Percentiles rank a stretch among this genome's conserved stretches.
Conservation (phyloP, 495 filamentous ascomycete species). For the Aspergillus coremiiformis region DNA sequence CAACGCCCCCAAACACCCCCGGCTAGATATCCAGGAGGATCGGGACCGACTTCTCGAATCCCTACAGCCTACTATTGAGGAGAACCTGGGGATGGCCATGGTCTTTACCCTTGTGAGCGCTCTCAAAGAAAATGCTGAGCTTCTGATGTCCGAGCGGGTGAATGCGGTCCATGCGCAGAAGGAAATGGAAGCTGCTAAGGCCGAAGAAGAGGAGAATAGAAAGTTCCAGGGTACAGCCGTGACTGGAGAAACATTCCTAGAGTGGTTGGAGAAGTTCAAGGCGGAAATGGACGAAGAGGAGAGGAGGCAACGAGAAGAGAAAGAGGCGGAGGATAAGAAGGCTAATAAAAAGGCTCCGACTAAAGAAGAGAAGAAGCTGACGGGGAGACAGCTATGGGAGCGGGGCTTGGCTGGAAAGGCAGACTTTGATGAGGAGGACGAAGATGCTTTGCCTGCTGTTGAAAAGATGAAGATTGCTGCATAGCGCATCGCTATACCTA, state of each 20-base stretch:
- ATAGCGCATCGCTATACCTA: constrained; percentile 18
- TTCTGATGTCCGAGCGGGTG: constrained; percentile 63
- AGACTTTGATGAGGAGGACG: constrained; percentile 63
- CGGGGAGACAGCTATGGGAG: constrained; percentile 81
- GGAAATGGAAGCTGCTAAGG: constrained; percentile 59
- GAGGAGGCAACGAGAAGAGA: constrained; percentile 56
- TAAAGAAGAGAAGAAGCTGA: constrained; percentile 58
- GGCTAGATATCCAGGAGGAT: constrained; percentile 60
- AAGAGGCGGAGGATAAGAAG: constrained; percentile 69
- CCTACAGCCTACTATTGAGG: constrained; percentile 64
- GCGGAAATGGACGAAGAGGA: constrained; percentile 69
- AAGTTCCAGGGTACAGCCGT: constrained; percentile 94
- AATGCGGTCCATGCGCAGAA: constrained; percentile 50
- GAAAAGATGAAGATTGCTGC: constrained; percentile 62
- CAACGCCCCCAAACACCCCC: constrained; percentile 57
- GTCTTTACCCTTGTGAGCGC: constrained; percentile 82
- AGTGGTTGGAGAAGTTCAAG: constrained; percentile 73
- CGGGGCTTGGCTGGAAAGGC: constrained; percentile 65
- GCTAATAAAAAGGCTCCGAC: constrained; percentile 47
- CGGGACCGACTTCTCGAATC: constrained; percentile 60
- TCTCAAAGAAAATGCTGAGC: constrained; percentile 81
- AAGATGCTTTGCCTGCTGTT: constrained; percentile 48
- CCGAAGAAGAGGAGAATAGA: constrained; percentile 86
- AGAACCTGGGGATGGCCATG: constrained; percentile 98
- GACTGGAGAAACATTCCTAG: constrained; percentile 71